These are phyloP conservation scores for Dorcoceras hygrometricum DNA, from an alignment of 257 asterid genomes.

Conservation along the genomic window DNA sequence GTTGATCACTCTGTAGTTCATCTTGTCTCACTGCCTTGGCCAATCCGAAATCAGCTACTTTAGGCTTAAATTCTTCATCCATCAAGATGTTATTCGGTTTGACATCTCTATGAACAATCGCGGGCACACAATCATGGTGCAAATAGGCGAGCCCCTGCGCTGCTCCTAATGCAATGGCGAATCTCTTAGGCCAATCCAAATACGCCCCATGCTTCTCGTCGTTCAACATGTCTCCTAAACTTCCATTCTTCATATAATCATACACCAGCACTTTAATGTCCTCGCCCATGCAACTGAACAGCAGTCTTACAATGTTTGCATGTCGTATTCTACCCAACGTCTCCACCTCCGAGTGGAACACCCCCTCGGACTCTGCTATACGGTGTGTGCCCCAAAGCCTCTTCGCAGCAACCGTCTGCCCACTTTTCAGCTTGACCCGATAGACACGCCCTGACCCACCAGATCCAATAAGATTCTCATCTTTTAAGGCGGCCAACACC, in stretches of 20 bases:
- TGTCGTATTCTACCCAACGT: constrained; percentile 57
- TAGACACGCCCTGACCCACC: constrained; percentile 85
- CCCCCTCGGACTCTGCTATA: constrained; percentile 43
- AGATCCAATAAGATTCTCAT: constrained; percentile 61
- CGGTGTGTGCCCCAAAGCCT: constrained; percentile 63
- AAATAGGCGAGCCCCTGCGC: constrained; percentile 88
- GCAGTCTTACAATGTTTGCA: constrained; percentile 61
- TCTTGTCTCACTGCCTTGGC: constrained; percentile 52
- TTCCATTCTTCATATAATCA: constrained; percentile 63
- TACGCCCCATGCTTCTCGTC: constrained; percentile 57
- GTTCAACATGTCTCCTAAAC: constrained; percentile 62
- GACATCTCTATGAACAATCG: constrained; percentile 31
- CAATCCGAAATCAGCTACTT: constrained; percentile 70
- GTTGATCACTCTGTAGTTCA: constrained; percentile 37
- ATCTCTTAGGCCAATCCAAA: constrained; percentile 75
- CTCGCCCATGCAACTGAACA: constrained; percentile 61
- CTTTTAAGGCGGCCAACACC: constrained; percentile 44
- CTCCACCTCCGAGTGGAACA: constrained; percentile 53
- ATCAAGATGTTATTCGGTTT: constrained; percentile 33
- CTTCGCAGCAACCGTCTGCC: constrained; percentile 75
- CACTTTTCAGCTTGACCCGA: constrained; percentile 54
- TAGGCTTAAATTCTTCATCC: constrained; percentile 31
- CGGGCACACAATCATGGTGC: constrained; percentile 57
- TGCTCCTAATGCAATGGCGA: constrained; percentile 57
- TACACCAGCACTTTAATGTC: constrained; percentile 63